These are phyloP conservation scores for Rhodotorula sp. DNA, from an alignment of 1,284 basidiomycete genomes.

Conservation along the genomic window DNA sequence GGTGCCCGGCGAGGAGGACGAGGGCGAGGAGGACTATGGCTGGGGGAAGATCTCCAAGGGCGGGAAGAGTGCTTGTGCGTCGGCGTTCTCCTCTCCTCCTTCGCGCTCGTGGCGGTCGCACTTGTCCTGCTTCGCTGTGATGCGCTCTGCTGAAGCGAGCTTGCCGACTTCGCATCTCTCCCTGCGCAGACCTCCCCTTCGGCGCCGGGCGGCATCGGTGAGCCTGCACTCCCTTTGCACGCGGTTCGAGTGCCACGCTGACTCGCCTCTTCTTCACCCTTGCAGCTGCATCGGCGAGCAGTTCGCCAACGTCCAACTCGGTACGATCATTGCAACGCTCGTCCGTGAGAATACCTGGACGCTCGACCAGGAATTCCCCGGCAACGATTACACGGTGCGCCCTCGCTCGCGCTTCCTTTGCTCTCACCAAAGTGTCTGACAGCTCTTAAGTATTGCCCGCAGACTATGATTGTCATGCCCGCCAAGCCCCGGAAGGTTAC, in stretches of 20 bases:
- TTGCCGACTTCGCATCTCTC: background rate
- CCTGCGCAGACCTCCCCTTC: constrained; percentile 65
- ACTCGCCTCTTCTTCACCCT: background rate
- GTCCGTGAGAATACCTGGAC: constrained; percentile 73
- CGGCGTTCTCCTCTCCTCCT: background rate
- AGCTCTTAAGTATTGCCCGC: background rate
- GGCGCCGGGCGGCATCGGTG: constrained; percentile 84
- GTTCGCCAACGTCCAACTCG: constrained; percentile 94
- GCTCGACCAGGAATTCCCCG: constrained; percentile 66
- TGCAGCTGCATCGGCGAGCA: constrained; percentile 68
- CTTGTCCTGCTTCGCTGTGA: too few relatives aligned
- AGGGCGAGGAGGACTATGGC: constrained; percentile 84
- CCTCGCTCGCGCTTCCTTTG: background rate
- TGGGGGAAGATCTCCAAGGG: constrained; percentile 68
- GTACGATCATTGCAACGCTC: constrained; percentile 75
- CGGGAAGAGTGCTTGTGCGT: constrained; percentile 47
- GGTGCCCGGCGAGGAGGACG: constrained; percentile 69
- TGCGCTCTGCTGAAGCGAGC: too few relatives aligned
- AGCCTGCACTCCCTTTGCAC: background rate
- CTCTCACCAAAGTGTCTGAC: too few relatives aligned
- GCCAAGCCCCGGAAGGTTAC: constrained; percentile 56
- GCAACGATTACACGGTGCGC: constrained; percentile 71
- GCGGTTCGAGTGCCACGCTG: background rate
- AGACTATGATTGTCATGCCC: constrained; percentile 73
- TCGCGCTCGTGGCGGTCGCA: too few relatives aligned